Evolutionary conservation across 805 yeast genomes (phyloP).

Genomic region (Sungouiella blattae): DNA sequence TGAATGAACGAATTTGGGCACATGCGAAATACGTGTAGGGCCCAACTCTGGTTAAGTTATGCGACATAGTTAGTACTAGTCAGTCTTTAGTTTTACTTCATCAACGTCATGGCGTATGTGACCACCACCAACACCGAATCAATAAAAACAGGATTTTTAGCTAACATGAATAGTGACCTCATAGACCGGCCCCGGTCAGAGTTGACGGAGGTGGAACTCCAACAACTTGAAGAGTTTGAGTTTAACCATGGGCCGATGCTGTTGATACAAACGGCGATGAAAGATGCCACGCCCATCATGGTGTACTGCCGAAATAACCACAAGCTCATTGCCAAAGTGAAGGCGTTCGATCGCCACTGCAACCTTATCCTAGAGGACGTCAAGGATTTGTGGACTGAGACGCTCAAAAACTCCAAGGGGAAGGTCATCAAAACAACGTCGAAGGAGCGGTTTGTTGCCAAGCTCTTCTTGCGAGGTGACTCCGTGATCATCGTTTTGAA

Average conservation of each 20-base stretch:
- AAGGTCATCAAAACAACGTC: conserved; percentile 64
- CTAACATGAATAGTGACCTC: conserved; percentile 51
- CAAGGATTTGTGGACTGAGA: conserved; percentile 79
- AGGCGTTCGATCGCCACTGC: conserved; percentile 94
- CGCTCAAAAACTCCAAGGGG: conserved; percentile 59
- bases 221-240: conserved; percentile 83
- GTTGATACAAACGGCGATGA: conserved; percentile 77
- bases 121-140: no score
- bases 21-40: no score
- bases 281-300: conserved; percentile 70
- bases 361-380: conserved; percentile 91
- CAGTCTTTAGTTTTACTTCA: no score
- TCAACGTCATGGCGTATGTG: conserved; percentile 18
- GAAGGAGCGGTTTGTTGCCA: conserved; percentile 73
- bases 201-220: conserved; percentile 73
- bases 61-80: no score
- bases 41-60: no score
- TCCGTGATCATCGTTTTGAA: conserved; percentile 82
- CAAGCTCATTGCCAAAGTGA: conserved; percentile 82
- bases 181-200: conserved; percentile 75
- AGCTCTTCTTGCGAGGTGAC: conserved; percentile 92
- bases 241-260: conserved; percentile 89
- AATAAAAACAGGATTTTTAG: conserved; percentile 7
- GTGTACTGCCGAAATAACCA: conserved; percentile 92
- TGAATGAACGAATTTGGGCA: no score